phyloP scores from a whole-genome alignment of 805 yeast species.

The Kregervanrija fluxuum region DNA sequence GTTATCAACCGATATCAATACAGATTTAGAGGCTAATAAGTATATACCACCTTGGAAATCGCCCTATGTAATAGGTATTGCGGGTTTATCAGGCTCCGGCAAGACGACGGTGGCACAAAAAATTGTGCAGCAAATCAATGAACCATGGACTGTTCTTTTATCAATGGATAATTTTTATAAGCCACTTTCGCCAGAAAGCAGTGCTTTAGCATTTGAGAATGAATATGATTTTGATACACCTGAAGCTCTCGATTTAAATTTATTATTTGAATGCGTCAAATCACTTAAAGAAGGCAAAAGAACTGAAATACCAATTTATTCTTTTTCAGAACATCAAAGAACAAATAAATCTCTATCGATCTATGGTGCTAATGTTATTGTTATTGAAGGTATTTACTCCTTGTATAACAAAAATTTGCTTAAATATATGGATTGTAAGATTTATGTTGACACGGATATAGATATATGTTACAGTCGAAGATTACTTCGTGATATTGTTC shows the following conservation, averaged over 20 bases:
- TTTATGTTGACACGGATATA: conserved; percentile 89
- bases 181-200: conserved; percentile 58
- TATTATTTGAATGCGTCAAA: conserved; percentile 54
- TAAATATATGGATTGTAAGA: conserved; percentile 74
- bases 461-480: conserved; percentile 90
- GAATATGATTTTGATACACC: conserved; percentile 87
- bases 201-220: conserved; percentile 54
- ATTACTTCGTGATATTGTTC: conserved; percentile 75
- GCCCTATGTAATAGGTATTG: conserved; percentile 82
- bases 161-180: conserved; percentile 89
- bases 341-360: conserved; percentile 64
- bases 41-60: conserved; percentile 85
- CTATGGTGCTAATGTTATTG: conserved; percentile 90
- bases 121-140: conserved; percentile 67
- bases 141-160: conserved; percentile 90
- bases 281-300: conserved; percentile 64
- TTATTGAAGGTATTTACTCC: conserved; percentile 87
- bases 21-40: conserved; percentile 11
- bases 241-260: conserved; percentile 72
- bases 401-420: conserved; percentile 62
- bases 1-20: too few species aligned
- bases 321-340: conserved; percentile 57
- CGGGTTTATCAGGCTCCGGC: conserved; percentile 86
- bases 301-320: conserved; percentile 60
- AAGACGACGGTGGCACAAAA: conserved; percentile 86